Base-by-base conservation (phyloP, 305 asterid species). In the Solanum hybrid region DNA sequence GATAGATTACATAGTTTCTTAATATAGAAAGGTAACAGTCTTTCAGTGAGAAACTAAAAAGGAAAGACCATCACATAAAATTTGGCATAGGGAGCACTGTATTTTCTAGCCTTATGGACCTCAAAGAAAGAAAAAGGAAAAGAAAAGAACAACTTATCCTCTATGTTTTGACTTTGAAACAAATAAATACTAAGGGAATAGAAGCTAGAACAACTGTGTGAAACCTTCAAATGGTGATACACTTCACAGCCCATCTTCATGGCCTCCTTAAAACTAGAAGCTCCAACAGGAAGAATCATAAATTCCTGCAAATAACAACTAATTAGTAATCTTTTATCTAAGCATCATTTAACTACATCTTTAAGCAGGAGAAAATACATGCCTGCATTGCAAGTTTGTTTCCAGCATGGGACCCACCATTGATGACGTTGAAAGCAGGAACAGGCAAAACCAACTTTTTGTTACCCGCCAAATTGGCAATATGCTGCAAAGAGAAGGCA, bases 181-280 rank as follows among this genome's bases (percentile, higher is more conserved):
- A 75, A 75, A 73, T 28, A 73, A 26, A 71, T 71, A 11, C 29
- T 0, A 71, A 69, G 33, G 34, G 77, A 71, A 26, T 57, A 24
- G 85, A 37, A 51, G 7, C 22, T 24, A 71, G 33, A 71, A 26
- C 20, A 71, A 26, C 34, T 13, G 35, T 86, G 92, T 83, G 89
- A 39, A 39, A 94, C 98, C 98, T 97, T 97, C 94, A 96, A 91
- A 92, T 95, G 89, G 94, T 97, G 99, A 89, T 97, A 97, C 42
- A 96, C 99, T 96, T 97, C 99, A 9, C 97, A 98, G 8, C 99
- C 99, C 99, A 97, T 97, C 94, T 96, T 97, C 99, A 97, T 97
- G 90, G 99, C 98, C 90, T 97, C 99, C 93, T 94, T 94, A 91
- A 95, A 97, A 90, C 96, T 92, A 91, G 98, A 90, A 92, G 99